These are phyloP conservation scores for Monosporascus sp. DNA, from an alignment of 2,329 filamentous ascomycete genomes.

Conservation along the genomic window DNA sequence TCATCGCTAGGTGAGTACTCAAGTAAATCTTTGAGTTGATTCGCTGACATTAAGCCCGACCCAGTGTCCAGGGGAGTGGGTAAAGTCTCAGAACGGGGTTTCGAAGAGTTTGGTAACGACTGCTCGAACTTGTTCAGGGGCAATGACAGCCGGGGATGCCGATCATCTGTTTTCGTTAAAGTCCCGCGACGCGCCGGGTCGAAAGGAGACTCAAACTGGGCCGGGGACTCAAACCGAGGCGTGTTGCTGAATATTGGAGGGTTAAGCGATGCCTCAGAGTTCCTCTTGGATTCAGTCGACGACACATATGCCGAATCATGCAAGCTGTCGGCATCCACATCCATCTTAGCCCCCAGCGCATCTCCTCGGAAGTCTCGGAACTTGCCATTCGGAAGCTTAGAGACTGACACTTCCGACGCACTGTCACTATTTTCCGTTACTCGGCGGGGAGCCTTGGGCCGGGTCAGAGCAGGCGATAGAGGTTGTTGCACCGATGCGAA, in stretches of 20 bases:
- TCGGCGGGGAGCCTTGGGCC: slow-evolving; percentile 42
- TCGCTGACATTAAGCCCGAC: slow-evolving; percentile 48
- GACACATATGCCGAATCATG: slow-evolving; percentile 53
- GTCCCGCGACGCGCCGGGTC: slow-evolving; percentile 26
- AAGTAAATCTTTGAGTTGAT: slow-evolving; percentile 53
- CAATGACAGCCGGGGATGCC: slow-evolving; percentile 51
- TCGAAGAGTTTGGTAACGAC: slow-evolving; percentile 23
- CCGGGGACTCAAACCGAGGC: slow-evolving; percentile 44
- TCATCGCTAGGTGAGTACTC: slow-evolving; percentile 33
- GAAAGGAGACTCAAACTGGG: slow-evolving; percentile 28
- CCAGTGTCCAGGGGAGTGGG: slow-evolving; percentile 43
- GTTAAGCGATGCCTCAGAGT: slow-evolving; percentile 43
- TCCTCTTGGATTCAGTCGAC: slow-evolving; percentile 46
- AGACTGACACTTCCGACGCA: slow-evolving; percentile 28
- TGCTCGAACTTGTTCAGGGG: slow-evolving; percentile 42
- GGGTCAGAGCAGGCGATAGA: slow-evolving; percentile 20
- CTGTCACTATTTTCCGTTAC: slow-evolving; percentile 44
- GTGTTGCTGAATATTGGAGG: slow-evolving; percentile 35
- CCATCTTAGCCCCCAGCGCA: slow-evolving; percentile 28
- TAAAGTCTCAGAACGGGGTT: slow-evolving; percentile 45
- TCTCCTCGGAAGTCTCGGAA: slow-evolving; percentile 7
- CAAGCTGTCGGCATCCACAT: slow-evolving; percentile 40
- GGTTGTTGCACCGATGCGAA: slow-evolving; percentile 33
- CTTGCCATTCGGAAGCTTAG: slow-evolving; percentile 16
- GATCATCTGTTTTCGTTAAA: slow-evolving; percentile 42